These are phyloP conservation scores for Boletus pseudo-olivaceus DNA, from an alignment of 768 basidiomycete genomes.

Conservation along the genomic window DNA sequence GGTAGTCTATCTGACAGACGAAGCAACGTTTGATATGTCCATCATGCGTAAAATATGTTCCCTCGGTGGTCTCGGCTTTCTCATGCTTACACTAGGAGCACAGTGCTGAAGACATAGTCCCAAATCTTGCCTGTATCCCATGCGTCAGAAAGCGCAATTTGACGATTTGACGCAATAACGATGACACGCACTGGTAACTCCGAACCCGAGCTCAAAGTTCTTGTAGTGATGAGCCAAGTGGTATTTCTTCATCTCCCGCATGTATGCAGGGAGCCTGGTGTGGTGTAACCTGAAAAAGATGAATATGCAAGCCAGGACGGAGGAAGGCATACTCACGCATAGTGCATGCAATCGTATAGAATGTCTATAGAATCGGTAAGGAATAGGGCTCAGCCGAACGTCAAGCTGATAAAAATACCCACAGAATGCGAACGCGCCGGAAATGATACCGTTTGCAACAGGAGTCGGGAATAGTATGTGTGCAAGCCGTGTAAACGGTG, in stretches of 20 bases:
- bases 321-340: conserved; percentile 56
- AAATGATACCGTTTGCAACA: conserved; percentile 88
- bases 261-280: conserved; percentile 77
- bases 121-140: conserved; percentile 75
- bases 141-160: background rate
- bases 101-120: conserved; percentile 89
- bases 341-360: conserved; percentile 88
- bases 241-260: conserved; percentile 94
- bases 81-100: conserved; percentile 52
- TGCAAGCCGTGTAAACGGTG: conserved; percentile 85
- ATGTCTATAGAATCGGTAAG: conserved; percentile 50
- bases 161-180: background rate
- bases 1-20: conserved; percentile 6
- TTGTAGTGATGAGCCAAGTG: conserved; percentile 98
- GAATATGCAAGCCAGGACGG: background rate
- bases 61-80: background rate
- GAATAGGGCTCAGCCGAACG: background rate
- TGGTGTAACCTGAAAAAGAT: conserved; percentile 64
- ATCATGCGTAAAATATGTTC: background rate
- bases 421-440: conserved; percentile 77
- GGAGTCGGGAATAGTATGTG: conserved; percentile 78
- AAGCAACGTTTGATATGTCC: conserved; percentile 6
- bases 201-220: conserved; percentile 96
- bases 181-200: conserved; percentile 75
- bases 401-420: conserved; percentile 24